Percentiles rank a stretch among this genome's conserved stretches.
Evolutionary conservation across 129 eudicot genomes (phyloP).

Genomic region (Centrapalus pauciflorus): DNA sequence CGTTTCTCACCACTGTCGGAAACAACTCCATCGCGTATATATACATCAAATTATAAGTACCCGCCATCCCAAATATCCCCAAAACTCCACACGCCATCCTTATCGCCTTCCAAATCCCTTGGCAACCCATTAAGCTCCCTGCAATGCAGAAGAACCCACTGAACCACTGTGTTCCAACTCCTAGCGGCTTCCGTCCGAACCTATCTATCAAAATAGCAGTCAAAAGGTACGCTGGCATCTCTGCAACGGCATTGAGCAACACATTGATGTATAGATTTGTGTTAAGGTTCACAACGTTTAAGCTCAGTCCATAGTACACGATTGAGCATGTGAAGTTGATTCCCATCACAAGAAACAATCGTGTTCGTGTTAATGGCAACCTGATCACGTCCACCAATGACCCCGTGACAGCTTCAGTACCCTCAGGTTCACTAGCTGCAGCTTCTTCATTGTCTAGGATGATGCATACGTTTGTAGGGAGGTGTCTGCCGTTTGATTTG

Average conservation of each 20-base stretch:
- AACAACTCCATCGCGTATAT: conserved; percentile 79
- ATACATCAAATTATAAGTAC: conserved; percentile 69
- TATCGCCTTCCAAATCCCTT: conserved; percentile 46
- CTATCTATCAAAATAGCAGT: conserved; percentile 64
- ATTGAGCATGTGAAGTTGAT: conserved; percentile 61
- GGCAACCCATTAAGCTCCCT: conserved; percentile 37
- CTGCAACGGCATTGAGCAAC: conserved; percentile 59
- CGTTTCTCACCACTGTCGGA: conserved; percentile 83
- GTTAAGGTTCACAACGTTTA: conserved; percentile 71
- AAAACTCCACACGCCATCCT: conserved; percentile 65
- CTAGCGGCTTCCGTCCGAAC: conserved; percentile 76
- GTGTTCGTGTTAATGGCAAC: conserved; percentile 49
- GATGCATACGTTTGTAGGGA: conserved; percentile 46
- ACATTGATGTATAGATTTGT: conserved; percentile 77
- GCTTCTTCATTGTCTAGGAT: conserved; percentile 54
- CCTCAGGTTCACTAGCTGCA: neutral
- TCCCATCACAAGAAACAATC: conserved; percentile 49
- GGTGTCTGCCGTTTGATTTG: conserved; percentile 34
- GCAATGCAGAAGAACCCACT: conserved; percentile 69
- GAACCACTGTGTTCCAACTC: conserved; percentile 75
- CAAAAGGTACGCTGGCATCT: conserved; percentile 71
- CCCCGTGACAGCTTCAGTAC: conserved; percentile 22
- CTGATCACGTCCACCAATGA: conserved; percentile 59
- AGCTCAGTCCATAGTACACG: conserved; percentile 72
- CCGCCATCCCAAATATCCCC: conserved; percentile 92